phyloP scores from a whole-genome alignment of 2,329 filamentous ascomycete genomes.

The Venturia pyrina region DNA sequence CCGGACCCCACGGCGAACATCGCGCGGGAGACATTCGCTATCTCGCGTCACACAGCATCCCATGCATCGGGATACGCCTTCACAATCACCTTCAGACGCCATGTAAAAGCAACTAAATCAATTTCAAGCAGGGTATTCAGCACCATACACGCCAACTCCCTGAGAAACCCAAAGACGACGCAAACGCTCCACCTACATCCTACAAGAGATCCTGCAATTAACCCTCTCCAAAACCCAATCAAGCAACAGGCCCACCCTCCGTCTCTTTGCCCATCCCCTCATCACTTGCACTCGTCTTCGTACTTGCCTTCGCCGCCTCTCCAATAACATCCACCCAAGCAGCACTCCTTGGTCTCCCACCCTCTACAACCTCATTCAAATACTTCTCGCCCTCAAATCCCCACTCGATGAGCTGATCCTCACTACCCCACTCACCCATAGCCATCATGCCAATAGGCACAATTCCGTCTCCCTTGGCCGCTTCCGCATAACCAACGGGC shows the following conservation, averaged over 20 bases:
- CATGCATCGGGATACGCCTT: no score
- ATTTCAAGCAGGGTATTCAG: no score
- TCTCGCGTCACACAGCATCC: no score
- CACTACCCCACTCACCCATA: slow-evolving; percentile 45
- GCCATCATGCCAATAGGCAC: slow-evolving; percentile 45
- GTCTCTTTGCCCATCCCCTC: not conserved
- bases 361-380: slow-evolving; percentile 28
- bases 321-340: slow-evolving; percentile 31
- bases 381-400: slow-evolving; percentile 42
- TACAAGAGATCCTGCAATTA: not conserved
- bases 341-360: slow-evolving; percentile 25
- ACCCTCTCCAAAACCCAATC: not conserved
- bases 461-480: slow-evolving; percentile 44
- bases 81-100: no score
- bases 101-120: no score
- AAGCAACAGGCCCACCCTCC: not conserved
- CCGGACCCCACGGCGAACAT: no score
- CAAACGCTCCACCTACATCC: not conserved
- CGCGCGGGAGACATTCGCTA: no score
- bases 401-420: slow-evolving; percentile 43
- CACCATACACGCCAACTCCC: no score
- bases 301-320: slow-evolving; percentile 10
- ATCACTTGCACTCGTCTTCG: not conserved
- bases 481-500: slow-evolving; percentile 62
- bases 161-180: no score